phyloP scores from a whole-genome alignment of 192 early-diverging fungal genomes.

The Linnemannia elongata region DNA sequence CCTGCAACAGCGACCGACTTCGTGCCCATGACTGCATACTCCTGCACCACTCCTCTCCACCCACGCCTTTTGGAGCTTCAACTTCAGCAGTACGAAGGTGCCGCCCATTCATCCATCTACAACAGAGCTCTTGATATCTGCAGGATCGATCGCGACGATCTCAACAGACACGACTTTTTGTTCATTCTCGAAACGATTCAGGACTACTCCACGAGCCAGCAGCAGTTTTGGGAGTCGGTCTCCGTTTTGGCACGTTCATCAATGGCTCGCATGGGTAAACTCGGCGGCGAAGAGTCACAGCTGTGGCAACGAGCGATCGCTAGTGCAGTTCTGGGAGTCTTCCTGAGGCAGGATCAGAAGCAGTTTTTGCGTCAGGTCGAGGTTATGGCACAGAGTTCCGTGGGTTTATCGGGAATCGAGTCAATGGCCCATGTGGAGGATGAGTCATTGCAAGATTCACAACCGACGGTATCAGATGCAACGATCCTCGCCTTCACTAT shows the following conservation, averaged over 20 bases:
- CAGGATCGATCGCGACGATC: background rate
- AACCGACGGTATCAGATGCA: background rate
- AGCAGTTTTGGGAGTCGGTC: conserved; percentile 49
- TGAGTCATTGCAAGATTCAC: background rate
- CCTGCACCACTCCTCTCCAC: conserved; percentile 3
- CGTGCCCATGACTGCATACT: background rate
- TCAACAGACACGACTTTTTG: conserved; percentile 17
- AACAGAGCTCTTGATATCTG: conserved; percentile 10
- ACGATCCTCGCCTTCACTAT: conserved; percentile 17
- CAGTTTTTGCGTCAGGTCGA: conserved; percentile 30
- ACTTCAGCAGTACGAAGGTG: background rate
- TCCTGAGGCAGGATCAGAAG: conserved; percentile 13
- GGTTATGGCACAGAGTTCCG: background rate
- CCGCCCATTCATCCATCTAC: background rate
- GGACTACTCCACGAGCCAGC: conserved; percentile 26
- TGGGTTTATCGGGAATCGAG: background rate
- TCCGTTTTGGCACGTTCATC: conserved; percentile 20
- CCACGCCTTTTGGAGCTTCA: conserved; percentile 15
- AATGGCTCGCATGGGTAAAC: background rate
- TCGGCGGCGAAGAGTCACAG: background rate
- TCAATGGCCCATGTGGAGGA: background rate
- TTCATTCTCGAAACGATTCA: conserved; percentile 46
- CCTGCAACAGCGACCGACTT: background rate
- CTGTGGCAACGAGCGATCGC: conserved; percentile 22
- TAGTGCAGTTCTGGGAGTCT: conserved; percentile 21